phyloP scores from a whole-genome alignment of 169 alveolate genomes.

The Eimeria zaria region DNA sequence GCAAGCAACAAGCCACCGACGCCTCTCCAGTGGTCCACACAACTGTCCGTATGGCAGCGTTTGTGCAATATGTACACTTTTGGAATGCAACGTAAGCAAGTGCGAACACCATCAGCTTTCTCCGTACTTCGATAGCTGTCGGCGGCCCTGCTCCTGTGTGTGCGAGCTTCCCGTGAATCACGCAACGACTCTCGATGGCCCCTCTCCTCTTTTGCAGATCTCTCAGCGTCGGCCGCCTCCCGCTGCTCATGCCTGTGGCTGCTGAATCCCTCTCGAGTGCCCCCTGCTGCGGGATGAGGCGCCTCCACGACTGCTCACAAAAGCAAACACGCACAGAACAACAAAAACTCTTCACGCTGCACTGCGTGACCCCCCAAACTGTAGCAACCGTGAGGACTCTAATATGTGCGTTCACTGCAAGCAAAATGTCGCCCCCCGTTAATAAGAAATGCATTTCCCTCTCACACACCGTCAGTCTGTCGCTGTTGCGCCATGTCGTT shows the following conservation, averaged over 20 bases:
- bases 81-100: background rate
- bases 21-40: background rate
- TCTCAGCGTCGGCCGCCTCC: background rate
- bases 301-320: background rate
- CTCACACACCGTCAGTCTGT: conserved; percentile 17
- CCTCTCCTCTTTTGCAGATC: background rate
- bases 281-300: background rate
- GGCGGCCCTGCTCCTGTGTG: background rate
- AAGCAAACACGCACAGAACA: background rate
- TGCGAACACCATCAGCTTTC: background rate
- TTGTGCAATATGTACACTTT: background rate
- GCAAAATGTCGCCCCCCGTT: background rate
- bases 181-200: background rate
- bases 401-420: background rate
- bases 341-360: background rate
- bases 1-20: background rate
- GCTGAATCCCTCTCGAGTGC: background rate
- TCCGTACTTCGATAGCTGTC: conserved; percentile 50
- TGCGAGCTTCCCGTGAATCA: background rate
- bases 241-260: conserved; percentile 1
- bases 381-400: background rate
- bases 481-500: background rate
- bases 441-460: background rate
- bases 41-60: background rate
- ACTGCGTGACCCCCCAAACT: background rate